These are phyloP conservation scores for Isabelozyma pseudorhagii DNA, from an alignment of 805 yeast species.

Conservation along the genomic window DNA sequence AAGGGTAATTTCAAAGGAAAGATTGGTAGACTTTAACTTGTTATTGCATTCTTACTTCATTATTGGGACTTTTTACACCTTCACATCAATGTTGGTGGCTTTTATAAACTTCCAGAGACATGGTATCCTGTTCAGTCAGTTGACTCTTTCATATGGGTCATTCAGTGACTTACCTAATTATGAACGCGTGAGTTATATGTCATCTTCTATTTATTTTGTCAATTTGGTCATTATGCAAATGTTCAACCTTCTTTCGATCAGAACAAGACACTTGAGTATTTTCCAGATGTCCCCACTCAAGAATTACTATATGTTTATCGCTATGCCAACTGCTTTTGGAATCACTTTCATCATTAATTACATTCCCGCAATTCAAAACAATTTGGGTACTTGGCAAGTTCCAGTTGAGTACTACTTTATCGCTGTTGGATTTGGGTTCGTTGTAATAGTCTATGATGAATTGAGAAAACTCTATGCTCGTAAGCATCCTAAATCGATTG, in stretches of 20 bases:
- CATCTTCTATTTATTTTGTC: constrained; percentile 45
- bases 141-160: constrained; percentile 35
- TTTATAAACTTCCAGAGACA: constrained; percentile 34
- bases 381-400: constrained; percentile 33
- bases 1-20: constrained; percentile 38
- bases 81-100: constrained; percentile 38
- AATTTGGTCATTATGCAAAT: constrained; percentile 47
- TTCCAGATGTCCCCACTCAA: constrained; percentile 39
- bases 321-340: constrained; percentile 31
- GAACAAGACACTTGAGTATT: constrained; percentile 40
- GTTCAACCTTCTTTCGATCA: constrained; percentile 41
- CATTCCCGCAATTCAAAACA: constrained; percentile 34
- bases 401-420: constrained; percentile 47
- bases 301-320: constrained; percentile 30
- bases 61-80: constrained; percentile 39
- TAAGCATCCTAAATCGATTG: constrained; percentile 31
- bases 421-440: constrained; percentile 42
- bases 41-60: constrained; percentile 41
- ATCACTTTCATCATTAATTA: constrained; percentile 43
- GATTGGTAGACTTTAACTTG: constrained; percentile 36
- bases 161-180: constrained; percentile 20
- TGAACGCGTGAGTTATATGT: constrained; percentile 19
- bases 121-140: constrained; percentile 31
- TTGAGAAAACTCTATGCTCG: constrained; percentile 34
- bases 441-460: constrained; percentile 42